phyloP scores from a whole-genome alignment of 2,329 filamentous ascomycete species.

The Fusarium xylarioides region DNA sequence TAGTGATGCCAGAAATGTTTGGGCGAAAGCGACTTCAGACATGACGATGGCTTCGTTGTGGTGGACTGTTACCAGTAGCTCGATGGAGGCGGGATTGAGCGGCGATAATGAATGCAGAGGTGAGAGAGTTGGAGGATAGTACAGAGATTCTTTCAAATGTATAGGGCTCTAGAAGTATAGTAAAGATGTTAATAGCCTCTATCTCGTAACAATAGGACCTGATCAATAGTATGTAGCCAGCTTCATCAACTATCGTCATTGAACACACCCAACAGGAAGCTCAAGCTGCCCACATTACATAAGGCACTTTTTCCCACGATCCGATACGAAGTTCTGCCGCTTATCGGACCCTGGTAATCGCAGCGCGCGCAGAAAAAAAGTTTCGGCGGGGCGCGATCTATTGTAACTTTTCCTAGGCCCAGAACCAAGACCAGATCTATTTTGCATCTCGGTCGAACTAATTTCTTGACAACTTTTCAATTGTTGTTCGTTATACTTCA shows the following conservation, averaged over 20 bases:
- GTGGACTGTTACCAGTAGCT: background rate
- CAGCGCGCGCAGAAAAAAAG: constrained; percentile 48
- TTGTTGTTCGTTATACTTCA: constrained; percentile 40
- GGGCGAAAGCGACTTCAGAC: constrained; percentile 87
- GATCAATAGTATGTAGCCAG: background rate
- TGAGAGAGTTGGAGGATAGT: background rate
- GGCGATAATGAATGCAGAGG: background rate
- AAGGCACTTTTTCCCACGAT: background rate
- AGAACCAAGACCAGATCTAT: constrained; percentile 30
- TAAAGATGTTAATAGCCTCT: background rate
- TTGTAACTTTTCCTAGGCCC: constrained; percentile 35
- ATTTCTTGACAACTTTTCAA: constrained; percentile 11
- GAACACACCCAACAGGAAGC: constrained; percentile 25
- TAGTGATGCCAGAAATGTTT: constrained; percentile 81
- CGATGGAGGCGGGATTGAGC: constrained; percentile 37
- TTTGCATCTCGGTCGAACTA: constrained; percentile 27
- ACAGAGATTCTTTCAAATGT: too few relatives aligned
- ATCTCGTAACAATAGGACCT: background rate
- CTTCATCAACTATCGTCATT: constrained; percentile 27
- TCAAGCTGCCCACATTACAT: constrained; percentile 38
- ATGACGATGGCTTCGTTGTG: constrained; percentile 55
- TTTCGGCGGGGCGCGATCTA: constrained; percentile 49
- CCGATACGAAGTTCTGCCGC: constrained; percentile 48
- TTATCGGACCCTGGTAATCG: constrained; percentile 45
- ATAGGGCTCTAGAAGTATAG: background rate